Conservation (phyloP, 2,329 filamentous ascomycete genomes). For the Fusarium guadeloupense region DNA sequence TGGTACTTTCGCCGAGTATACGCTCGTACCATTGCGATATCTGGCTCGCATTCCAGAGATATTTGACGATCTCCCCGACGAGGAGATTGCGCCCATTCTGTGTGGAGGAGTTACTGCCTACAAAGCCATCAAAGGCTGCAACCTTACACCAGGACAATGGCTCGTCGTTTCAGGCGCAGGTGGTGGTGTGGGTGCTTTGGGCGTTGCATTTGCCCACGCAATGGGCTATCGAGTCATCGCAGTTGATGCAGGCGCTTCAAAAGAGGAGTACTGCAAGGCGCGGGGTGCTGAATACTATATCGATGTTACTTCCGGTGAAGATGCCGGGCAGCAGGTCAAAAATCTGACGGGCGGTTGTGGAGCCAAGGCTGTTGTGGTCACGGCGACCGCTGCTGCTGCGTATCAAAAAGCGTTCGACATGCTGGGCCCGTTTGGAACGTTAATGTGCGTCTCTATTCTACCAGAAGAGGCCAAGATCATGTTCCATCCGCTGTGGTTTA, state of each 20-base stretch:
- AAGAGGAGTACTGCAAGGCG: conserved; percentile 44
- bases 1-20: conserved; percentile 54
- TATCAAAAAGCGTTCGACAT: conserved; percentile 48
- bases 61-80: conserved; percentile 45
- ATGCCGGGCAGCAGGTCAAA: conserved; percentile 19
- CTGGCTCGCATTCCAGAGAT: conserved; percentile 37
- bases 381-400: conserved; percentile 44
- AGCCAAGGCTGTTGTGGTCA: conserved; percentile 45
- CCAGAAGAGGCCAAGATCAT: conserved; percentile 38
- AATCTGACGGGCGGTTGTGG: conserved; percentile 27
- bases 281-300: conserved; percentile 52
- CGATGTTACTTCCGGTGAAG: conserved; percentile 41
- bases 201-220: conserved; percentile 51
- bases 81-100: conserved; percentile 52
- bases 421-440: conserved; percentile 47
- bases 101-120: conserved; percentile 57
- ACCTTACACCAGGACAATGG: conserved; percentile 47
- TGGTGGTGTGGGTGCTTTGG: conserved; percentile 53
- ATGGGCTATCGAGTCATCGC: conserved; percentile 55
- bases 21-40: conserved; percentile 49
- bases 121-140: conserved; percentile 50
- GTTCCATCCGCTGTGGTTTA: conserved; percentile 49
- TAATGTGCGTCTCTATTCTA: conserved; percentile 52
- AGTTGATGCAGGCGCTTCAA: conserved; percentile 49
- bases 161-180: conserved; percentile 51